These are phyloP conservation scores for Globisporangium spinosum DNA, from an alignment of 352 stramenopile species.

Conservation along the genomic window DNA sequence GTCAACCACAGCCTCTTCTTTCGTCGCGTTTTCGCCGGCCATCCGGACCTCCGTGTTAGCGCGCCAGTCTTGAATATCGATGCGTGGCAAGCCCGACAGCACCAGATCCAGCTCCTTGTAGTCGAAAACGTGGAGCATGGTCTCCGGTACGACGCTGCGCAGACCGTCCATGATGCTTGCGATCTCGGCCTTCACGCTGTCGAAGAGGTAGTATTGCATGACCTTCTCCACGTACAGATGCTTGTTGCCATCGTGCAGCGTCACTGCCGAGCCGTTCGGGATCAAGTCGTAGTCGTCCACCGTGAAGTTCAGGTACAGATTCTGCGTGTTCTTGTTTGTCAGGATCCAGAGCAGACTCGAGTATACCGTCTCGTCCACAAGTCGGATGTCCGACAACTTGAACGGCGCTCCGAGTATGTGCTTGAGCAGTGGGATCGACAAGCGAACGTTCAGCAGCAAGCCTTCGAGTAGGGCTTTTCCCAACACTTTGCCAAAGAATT, in stretches of 20 bases:
- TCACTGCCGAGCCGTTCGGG: slow-evolving; percentile 44
- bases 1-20: slow-evolving; percentile 44
- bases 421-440: slow-evolving; percentile 65
- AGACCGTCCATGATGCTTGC: slow-evolving; percentile 82
- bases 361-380: slow-evolving; percentile 71
- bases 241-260: slow-evolving; percentile 94
- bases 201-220: slow-evolving; percentile 95
- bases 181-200: slow-evolving; percentile 88
- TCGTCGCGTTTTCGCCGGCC: slow-evolving; percentile 22
- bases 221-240: slow-evolving; percentile 90
- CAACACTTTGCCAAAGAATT: slow-evolving; percentile 73
- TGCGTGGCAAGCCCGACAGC: slow-evolving; percentile 61
- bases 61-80: slow-evolving; percentile 89
- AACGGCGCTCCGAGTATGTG: slow-evolving; percentile 62
- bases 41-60: slow-evolving; percentile 60
- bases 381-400: slow-evolving; percentile 53
- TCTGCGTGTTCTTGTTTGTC: slow-evolving; percentile 44
- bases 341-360: slow-evolving; percentile 63
- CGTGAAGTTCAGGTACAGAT: slow-evolving; percentile 60
- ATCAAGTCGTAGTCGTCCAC: slow-evolving; percentile 61
- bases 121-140: slow-evolving; percentile 96
- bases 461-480: slow-evolving; percentile 73
- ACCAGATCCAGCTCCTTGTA: slow-evolving; percentile 95
- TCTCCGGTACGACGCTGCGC: slow-evolving; percentile 93
- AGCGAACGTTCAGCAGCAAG: slow-evolving; percentile 58